Conservation (phyloP, 805 yeast species). For the Nakazawaea pomicola region DNA sequence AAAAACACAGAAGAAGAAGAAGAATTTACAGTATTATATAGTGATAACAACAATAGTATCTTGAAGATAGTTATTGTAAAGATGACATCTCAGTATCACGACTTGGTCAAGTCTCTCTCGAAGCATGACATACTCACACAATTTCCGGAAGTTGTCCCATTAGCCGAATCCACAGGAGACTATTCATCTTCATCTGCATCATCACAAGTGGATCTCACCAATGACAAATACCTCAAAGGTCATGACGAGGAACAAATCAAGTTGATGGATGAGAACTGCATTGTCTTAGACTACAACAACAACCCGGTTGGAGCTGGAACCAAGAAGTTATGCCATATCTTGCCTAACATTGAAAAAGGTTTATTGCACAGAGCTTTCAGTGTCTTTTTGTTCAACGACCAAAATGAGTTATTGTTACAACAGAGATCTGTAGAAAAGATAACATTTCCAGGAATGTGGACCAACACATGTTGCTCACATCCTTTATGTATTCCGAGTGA, state of each 20-base stretch:
- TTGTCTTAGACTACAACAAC: slow-evolving; percentile 86
- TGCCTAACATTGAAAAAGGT: slow-evolving; percentile 83
- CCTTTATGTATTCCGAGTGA: slow-evolving; percentile 84
- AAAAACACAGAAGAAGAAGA: too few species aligned
- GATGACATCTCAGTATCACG: slow-evolving; percentile 29
- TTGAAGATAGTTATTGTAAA: too few species aligned
- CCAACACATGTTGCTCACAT: slow-evolving; percentile 98
- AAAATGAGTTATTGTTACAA: slow-evolving; percentile 76
- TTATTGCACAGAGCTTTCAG: slow-evolving; percentile 93
- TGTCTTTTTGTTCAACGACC: slow-evolving; percentile 82
- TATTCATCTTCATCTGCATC: slow-evolving; percentile 15
- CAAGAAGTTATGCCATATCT: slow-evolving; percentile 82
- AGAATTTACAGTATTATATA: background rate
- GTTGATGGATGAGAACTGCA: slow-evolving; percentile 95
- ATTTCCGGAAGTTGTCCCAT: slow-evolving; percentile 68
- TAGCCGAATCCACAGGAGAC: slow-evolving; percentile 55
- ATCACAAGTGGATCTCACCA: slow-evolving; percentile 22
- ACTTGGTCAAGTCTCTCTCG: slow-evolving; percentile 48
- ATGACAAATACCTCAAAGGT: slow-evolving; percentile 60
- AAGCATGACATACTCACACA: slow-evolving; percentile 44
- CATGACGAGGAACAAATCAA: slow-evolving; percentile 92
- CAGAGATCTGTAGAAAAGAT: slow-evolving; percentile 96
- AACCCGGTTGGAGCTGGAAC: slow-evolving; percentile 89
- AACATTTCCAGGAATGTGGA: slow-evolving; percentile 97
- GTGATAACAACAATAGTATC: background rate